Conservation (phyloP, 2,329 filamentous ascomycete genomes). For the Mycosphaerelloides madeirae region DNA sequence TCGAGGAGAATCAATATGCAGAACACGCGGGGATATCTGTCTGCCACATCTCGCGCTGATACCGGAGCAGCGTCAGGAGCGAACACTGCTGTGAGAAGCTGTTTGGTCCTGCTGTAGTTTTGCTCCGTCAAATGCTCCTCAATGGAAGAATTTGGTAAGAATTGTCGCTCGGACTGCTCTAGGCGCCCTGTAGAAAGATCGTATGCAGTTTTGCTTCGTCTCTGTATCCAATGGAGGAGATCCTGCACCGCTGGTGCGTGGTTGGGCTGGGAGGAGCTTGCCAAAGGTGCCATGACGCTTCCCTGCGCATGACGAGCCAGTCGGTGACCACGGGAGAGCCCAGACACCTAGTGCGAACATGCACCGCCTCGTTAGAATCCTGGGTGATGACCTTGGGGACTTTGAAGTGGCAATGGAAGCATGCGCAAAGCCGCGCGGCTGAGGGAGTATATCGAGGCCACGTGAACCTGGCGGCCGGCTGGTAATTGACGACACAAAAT, state of each 20-base stretch:
- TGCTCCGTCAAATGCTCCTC: background rate
- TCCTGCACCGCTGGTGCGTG: background rate
- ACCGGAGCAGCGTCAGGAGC: background rate
- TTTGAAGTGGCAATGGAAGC: no score
- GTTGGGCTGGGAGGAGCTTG: background rate
- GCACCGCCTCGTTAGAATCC: no score
- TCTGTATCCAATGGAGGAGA: background rate
- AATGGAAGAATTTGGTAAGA: background rate
- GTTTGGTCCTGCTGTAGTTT: background rate
- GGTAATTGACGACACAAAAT: no score
- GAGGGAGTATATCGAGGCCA: no score
- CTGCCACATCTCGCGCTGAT: background rate
- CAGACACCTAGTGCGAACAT: no score
- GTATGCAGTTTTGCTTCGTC: background rate
- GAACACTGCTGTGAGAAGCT: background rate
- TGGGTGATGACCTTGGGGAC: no score
- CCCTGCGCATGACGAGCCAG: background rate
- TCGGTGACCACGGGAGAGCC: background rate
- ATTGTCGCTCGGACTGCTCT: background rate
- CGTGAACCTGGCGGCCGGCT: no score
- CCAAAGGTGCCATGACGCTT: background rate
- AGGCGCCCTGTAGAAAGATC: background rate
- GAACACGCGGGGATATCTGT: constrained; percentile 3
- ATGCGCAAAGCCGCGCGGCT: no score
- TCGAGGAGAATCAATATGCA: constrained; percentile 7